A percentile compares a stretch with the other conserved stretches of the same genome.
phyloP scores from a whole-genome alignment of 805 yeast species.

The Candida ovalis region DNA sequence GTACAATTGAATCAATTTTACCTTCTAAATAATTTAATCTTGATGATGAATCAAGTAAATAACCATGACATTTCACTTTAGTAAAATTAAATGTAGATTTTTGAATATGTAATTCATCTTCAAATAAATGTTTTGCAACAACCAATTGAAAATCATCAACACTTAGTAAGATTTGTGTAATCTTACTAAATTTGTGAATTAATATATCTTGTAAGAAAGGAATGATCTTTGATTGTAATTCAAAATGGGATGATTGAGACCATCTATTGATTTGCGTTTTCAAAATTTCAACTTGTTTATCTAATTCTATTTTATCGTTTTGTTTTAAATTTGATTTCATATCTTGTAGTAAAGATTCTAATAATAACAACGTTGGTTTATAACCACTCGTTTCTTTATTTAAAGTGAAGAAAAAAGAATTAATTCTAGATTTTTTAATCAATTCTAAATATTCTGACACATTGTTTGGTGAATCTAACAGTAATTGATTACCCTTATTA shows the following conservation, averaged over 20 bases:
- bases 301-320: constrained; percentile 7
- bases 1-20: constrained; percentile 21
- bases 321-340: constrained; percentile 14
- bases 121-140: constrained; percentile 26
- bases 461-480: constrained; percentile 25
- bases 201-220: constrained; percentile 28
- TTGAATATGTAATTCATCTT: constrained; percentile 21
- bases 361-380: constrained; percentile 22
- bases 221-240: constrained; percentile 30
- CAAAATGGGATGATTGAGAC: constrained; percentile 34
- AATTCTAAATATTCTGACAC: constrained; percentile 26
- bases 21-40: constrained; percentile 30
- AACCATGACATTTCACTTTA: constrained; percentile 28
- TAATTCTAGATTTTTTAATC: constrained; percentile 26
- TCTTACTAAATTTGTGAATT: constrained; percentile 25
- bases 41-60: constrained; percentile 24
- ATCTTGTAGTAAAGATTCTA: constrained; percentile 26
- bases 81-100: constrained; percentile 22
- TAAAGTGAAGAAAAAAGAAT: constrained; percentile 24
- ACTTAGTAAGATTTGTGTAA: constrained; percentile 29
- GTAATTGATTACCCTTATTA: constrained; percentile 25
- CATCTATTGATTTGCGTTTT: constrained; percentile 26
- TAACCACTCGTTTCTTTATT: constrained; percentile 30
- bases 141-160: constrained; percentile 32
- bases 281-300: constrained; percentile 9